Conservation (phyloP, 1,284 basidiomycete genomes). For the Apiotrichum montevideense region DNA sequence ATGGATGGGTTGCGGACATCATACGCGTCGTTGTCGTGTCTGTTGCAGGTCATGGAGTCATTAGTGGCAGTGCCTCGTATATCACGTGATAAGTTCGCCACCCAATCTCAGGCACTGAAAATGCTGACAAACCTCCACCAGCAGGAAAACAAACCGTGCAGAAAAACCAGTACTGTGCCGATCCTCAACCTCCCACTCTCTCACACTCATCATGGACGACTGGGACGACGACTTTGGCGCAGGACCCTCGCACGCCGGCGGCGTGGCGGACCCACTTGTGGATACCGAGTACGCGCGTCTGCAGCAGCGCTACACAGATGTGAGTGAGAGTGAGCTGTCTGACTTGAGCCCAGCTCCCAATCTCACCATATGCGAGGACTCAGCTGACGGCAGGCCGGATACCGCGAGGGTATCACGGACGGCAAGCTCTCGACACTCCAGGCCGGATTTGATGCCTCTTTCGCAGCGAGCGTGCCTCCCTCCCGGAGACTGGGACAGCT, state of each 20-base stretch:
- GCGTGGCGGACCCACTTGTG: slow-evolving; percentile 33
- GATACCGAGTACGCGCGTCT: slow-evolving; percentile 41
- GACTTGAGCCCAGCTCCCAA: too few species aligned
- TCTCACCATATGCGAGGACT: too few species aligned
- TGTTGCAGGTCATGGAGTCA: too few species aligned
- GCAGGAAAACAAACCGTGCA: too few species aligned
- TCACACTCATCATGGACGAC: slow-evolving; percentile 24
- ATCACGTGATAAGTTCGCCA: too few species aligned
- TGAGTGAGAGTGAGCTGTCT: slow-evolving; percentile 18
- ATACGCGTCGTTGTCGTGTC: too few species aligned
- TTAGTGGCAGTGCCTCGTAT: too few species aligned
- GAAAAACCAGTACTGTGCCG: too few species aligned
- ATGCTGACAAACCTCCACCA: too few species aligned
- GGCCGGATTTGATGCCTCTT: slow-evolving; percentile 51
- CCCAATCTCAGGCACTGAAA: too few species aligned
- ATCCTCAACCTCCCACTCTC: too few species aligned
- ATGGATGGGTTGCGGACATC: too few species aligned
- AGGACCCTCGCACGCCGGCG: slow-evolving; percentile 16
- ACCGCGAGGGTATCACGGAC: slow-evolving; percentile 53
- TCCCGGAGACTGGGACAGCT: slow-evolving; percentile 49
- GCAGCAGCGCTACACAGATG: slow-evolving; percentile 41
- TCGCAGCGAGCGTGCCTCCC: slow-evolving; percentile 46
- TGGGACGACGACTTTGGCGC: slow-evolving; percentile 31
- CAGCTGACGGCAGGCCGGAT: slow-evolving; percentile 48
- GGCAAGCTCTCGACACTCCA: slow-evolving; percentile 53